These are phyloP conservation scores for Zasmidium cellare DNA, from an alignment of 2,329 filamentous ascomycete genomes.

Conservation along the genomic window DNA sequence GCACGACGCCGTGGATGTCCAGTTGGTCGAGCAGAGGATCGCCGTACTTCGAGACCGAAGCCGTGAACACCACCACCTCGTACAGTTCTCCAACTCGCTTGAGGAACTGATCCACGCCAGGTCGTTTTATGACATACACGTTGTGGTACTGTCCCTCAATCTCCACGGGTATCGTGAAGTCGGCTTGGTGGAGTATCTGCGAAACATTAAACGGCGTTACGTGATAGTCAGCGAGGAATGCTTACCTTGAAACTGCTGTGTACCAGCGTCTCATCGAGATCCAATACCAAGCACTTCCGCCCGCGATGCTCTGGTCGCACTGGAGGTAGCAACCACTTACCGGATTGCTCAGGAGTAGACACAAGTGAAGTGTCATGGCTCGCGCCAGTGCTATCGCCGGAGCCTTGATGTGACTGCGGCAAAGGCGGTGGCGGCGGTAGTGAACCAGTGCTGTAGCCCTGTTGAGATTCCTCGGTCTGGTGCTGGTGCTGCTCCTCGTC, in stretches of 20 bases:
- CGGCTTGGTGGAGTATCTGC: constrained; percentile 93
- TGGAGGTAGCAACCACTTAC: constrained; percentile 77
- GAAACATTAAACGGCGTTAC: constrained; percentile 1
- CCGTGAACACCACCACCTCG: constrained; percentile 97
- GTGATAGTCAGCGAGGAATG: constrained; percentile 6
- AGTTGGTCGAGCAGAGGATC: constrained; percentile 94
- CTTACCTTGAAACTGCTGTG: constrained; percentile 97
- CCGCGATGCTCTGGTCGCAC: constrained; percentile 77
- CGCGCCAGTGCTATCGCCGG: constrained; percentile 18
- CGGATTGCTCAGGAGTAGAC: constrained; percentile 49
- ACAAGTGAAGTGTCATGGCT: constrained; percentile 34
- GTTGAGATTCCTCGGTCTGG: constrained; percentile 10
- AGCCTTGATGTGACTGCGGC: constrained; percentile 22
- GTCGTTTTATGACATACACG: constrained; percentile 98
- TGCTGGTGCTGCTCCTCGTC: constrained; percentile 20
- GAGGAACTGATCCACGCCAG: constrained; percentile 99
- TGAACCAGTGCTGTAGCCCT: constrained; percentile 21
- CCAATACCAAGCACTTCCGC: constrained; percentile 90
- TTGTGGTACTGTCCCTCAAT: constrained; percentile 99
- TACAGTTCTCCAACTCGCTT: constrained; percentile 97
- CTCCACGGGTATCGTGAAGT: constrained; percentile 98
- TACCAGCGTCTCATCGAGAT: constrained; percentile 93
- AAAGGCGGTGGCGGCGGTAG: constrained; percentile 59
- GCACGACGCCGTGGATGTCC: constrained; percentile 94
- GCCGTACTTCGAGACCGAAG: constrained; percentile 98